Evolutionary conservation across 345 rosid species (phyloP), one percentile per base, ranked within the genome.

Genomic region (Pistacia vera): DNA sequence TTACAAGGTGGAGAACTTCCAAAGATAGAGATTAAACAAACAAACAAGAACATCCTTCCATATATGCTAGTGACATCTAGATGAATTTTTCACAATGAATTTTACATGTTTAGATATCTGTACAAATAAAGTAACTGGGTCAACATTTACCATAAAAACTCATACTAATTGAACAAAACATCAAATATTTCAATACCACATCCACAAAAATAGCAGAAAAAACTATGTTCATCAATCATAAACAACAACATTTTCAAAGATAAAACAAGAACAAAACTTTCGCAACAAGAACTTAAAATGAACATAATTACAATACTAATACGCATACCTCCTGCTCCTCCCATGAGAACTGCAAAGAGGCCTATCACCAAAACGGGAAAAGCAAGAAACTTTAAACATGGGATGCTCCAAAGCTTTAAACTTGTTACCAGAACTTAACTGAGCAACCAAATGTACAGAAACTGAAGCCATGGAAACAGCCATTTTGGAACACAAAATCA

Each of bases 381-480:
- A 73, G 64, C 57, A 13, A 14, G 57, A 13, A 4, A 16, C 57
- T 5, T 14, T 13, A 70, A 63, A 49, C 59, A 75, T 66, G 57
- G 67, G 28, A 69, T 70, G 68, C 56, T 84, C 61, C 28, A 69
- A 72, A 63, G 78, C 74, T 48, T 83, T 81, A 59, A 38, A 59
- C 25, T 56, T 81, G n/a, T 70, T 63, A 52, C 73, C 9, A 9
- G 58, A 60, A 20, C 14, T 44, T 17, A 51, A 72, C 68, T 75
- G 70, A 51, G 79, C 75, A 41, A 76, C 55, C 17, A 71, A 74
- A 73, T 76, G 76, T 16, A 73, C 81, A 36, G 86, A 81, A 55
- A 82, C 80, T 30, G 86, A 83, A 20, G 91, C 88, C 87, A 89
- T 74, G 64, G 91, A 65, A 36, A 75, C 78, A 73, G 86, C 84